Conservation (phyloP, 352 stramenopile species). For the Halophytophthora polymorphica region DNA sequence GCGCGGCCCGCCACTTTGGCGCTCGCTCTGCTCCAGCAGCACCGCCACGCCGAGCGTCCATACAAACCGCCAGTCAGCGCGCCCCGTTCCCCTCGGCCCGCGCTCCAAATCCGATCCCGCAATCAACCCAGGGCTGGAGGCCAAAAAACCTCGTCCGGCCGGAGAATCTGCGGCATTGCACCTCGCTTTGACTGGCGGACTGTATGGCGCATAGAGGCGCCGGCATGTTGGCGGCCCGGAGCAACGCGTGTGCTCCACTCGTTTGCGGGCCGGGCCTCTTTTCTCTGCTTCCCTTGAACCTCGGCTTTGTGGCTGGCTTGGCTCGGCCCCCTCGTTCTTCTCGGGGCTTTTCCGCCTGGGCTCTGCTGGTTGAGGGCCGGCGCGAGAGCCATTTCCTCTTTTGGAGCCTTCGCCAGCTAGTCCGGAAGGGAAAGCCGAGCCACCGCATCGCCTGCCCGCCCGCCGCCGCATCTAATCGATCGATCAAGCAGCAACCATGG, state of each 20-base stretch:
- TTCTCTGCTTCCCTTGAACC: conserved; percentile 19
- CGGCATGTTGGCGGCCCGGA: conserved; percentile 3
- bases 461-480: conserved; percentile 18
- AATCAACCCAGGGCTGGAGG: no score
- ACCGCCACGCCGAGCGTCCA: no score
- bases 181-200: conserved; percentile 31
- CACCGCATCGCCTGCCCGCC: conserved; percentile 14
- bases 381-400: conserved; percentile 49
- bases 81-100: no score
- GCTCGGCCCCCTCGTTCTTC: conserved; percentile 7
- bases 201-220: conserved; percentile 35
- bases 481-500: conserved; percentile 48
- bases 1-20: no score
- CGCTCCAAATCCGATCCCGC: no score
- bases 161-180: conserved; percentile 13
- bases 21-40: no score
- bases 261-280: conserved; percentile 34
- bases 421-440: conserved; percentile 31
- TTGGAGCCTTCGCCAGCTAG: conserved; percentile 43
- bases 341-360: no score
- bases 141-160: no score
- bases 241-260: conserved; percentile 54
- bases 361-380: not conserved
- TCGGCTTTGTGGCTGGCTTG: conserved; percentile 10
- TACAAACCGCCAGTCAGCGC: no score